Percentiles rank a stretch among this genome's conserved stretches.
These are phyloP conservation scores for Alternaria viburni DNA, from an alignment of 2,329 filamentous ascomycete genomes.

Conservation along the genomic window DNA sequence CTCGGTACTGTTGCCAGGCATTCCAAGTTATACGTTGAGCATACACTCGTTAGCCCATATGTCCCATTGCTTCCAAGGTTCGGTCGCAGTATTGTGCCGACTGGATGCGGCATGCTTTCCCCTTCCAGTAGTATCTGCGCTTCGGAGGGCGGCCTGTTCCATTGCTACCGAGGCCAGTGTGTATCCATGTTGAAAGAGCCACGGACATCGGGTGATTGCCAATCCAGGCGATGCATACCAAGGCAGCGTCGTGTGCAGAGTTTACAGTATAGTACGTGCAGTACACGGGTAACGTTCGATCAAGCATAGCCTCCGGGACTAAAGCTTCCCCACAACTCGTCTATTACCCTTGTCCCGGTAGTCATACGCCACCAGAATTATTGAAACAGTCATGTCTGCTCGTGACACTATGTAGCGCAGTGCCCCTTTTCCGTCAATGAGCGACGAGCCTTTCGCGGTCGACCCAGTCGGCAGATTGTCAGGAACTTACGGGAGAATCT, in stretches of 20 bases:
- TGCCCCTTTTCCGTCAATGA: conserved; percentile 15
- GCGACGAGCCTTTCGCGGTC: neutral
- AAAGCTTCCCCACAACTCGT: conserved; percentile 23
- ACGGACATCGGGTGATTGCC: conserved; percentile 1
- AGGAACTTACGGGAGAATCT: neutral
- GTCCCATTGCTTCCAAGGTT: neutral
- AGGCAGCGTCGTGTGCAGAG: conserved; percentile 2
- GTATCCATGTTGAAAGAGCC: neutral
- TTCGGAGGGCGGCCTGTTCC: neutral
- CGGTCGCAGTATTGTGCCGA: neutral
- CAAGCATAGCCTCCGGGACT: conserved; percentile 13
- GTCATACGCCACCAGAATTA: conserved; percentile 11
- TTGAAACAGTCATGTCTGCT: conserved; percentile 9
- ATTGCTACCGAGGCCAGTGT: neutral
- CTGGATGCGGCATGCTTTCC: neutral
- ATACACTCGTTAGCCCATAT: neutral
- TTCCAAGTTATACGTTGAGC: neutral
- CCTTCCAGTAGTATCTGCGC: neutral
- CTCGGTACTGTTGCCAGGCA: neutral
- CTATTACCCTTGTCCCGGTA: conserved; percentile 12
- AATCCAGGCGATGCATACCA: neutral
- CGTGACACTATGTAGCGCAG: conserved; percentile 12
- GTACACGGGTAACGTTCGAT: conserved; percentile 12
- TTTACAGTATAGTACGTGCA: conserved; percentile 9
- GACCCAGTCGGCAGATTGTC: neutral